Evolutionary conservation across 441 rosid genomes (phyloP).

Genomic region (Populus hybrid): DNA sequence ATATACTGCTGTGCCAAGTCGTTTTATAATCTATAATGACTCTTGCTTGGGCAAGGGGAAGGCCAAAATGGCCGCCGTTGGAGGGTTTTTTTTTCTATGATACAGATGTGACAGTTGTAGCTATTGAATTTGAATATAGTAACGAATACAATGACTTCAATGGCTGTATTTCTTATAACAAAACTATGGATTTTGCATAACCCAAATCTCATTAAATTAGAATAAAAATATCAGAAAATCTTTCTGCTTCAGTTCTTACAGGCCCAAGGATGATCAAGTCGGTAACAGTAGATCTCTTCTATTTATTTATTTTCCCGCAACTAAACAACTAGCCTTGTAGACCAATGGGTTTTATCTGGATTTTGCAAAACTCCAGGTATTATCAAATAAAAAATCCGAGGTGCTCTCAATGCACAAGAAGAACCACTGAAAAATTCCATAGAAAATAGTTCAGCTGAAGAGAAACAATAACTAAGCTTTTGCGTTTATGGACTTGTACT

Average conservation of each 20-base stretch:
- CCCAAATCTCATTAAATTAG: not conserved
- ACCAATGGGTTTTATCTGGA: not conserved
- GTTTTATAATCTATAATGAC: not conserved
- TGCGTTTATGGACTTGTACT: slow-evolving; percentile 32
- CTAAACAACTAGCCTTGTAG: not conserved
- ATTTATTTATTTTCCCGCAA: not conserved
- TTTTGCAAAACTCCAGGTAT: not conserved
- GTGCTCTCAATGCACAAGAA: not conserved
- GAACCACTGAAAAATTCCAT: slow-evolving; percentile 2
- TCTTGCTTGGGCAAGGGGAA: not conserved
- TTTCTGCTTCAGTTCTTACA: not conserved
- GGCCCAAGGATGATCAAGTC: not conserved
- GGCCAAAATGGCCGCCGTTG: not conserved
- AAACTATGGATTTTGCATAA: not conserved
- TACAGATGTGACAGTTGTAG: not conserved
- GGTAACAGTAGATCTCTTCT: not conserved
- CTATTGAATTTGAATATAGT: not conserved
- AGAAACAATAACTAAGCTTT: not conserved
- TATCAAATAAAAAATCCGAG: too few relatives aligned
- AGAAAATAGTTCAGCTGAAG: not conserved
- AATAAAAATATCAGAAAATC: not conserved
- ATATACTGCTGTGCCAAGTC: not conserved
- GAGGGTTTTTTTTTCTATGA: not conserved
- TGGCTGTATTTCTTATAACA: not conserved
- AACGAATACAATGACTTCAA: not conserved